phyloP scores from a whole-genome alignment of 2,329 filamentous ascomycete species.

The Basipetospora sp. region DNA sequence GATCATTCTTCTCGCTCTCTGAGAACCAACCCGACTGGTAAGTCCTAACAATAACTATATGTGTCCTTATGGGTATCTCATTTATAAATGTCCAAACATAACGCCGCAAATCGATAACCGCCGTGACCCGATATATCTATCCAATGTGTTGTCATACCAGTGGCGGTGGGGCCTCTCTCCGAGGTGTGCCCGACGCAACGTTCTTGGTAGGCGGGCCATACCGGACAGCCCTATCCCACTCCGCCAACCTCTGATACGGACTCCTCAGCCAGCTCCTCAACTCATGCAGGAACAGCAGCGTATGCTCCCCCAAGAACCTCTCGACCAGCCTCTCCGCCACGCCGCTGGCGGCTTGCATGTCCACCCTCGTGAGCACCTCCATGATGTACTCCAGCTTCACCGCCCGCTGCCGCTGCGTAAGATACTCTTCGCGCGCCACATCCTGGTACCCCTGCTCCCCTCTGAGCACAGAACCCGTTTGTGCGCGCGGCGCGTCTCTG shows the following conservation, averaged over 20 bases:
- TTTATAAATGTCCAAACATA: too few relatives aligned
- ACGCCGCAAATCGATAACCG: too few relatives aligned
- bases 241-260: constrained; percentile 54
- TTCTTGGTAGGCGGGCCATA: constrained; percentile 28
- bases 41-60: too few relatives aligned
- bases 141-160: too few relatives aligned
- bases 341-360: constrained; percentile 64
- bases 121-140: too few relatives aligned
- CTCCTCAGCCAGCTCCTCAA: constrained; percentile 69
- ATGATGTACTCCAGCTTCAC: constrained; percentile 76
- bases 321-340: constrained; percentile 65
- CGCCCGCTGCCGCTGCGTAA: constrained; percentile 19
- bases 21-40: too few relatives aligned
- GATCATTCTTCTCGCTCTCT: too few relatives aligned
- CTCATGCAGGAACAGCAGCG: constrained; percentile 71
- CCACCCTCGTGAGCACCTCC: constrained; percentile 67
- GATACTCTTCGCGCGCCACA: too few relatives aligned
- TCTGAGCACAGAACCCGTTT: background rate
- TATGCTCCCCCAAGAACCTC: constrained; percentile 65
- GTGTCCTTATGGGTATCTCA: too few relatives aligned
- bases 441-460: too few relatives aligned
- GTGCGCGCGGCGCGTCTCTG: background rate
- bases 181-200: too few relatives aligned
- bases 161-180: too few relatives aligned
- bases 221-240: constrained; percentile 71